A percentile compares a stretch with the other conserved stretches of the same genome.
Conservation (phyloP, 164 flowering plant species). For the Annona cherimola region DNA sequence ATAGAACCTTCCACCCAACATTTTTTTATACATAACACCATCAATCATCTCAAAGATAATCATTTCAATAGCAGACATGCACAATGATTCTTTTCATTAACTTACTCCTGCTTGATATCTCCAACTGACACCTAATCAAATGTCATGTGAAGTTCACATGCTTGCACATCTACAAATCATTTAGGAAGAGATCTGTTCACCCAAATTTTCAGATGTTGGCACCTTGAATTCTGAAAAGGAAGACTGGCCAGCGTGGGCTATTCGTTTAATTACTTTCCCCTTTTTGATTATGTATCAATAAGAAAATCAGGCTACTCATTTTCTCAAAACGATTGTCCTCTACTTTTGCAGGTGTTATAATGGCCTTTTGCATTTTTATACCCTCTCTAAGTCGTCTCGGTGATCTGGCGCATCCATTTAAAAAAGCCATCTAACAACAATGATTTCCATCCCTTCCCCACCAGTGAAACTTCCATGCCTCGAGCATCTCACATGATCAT, state of each 20-base stretch:
- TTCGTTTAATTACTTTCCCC: no score
- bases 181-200: not conserved
- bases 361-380: slow-evolving; percentile 2
- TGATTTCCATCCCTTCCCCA: not conserved
- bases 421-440: slow-evolving; percentile 2
- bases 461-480: slow-evolving; percentile 1
- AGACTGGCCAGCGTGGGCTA: not conserved
- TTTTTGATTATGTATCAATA: not conserved
- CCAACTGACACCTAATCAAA: not conserved
- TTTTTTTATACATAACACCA: not conserved
- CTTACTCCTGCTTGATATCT: not conserved
- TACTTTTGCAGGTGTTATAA: slow-evolving; percentile 2
- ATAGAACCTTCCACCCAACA: no score
- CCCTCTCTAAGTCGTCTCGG: no score
- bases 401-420: not conserved
- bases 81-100: not conserved
- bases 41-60: not conserved
- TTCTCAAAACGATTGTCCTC: not conserved
- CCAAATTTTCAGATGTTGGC: not conserved
- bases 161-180: not conserved
- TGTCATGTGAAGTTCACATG: not conserved
- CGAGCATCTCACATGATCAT: not conserved
- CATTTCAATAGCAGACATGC: not conserved
- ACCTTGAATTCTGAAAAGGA: not conserved
- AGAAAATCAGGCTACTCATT: not conserved